A percentile compares a stretch with the other conserved stretches of the same genome.
phyloP scores from a whole-genome alignment of 108 stramenopile species.

The Stephanodiscus minutulus region DNA sequence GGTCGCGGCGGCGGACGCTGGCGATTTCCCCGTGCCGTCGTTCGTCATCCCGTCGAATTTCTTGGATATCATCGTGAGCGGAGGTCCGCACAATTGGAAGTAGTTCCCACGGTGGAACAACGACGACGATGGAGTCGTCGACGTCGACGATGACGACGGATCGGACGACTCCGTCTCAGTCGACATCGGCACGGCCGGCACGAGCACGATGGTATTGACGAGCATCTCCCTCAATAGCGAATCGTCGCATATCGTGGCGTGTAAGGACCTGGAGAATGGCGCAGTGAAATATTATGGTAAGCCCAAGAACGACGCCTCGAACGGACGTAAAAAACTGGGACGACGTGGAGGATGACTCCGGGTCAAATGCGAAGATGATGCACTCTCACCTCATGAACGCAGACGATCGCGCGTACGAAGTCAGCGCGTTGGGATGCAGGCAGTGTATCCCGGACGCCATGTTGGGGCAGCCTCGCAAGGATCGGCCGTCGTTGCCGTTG shows the following conservation, averaged over 20 bases:
- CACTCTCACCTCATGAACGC: constrained; percentile 30
- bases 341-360: no score
- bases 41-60: constrained; percentile 17
- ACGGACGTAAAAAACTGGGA: no score
- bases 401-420: constrained; percentile 42
- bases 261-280: constrained; percentile 35
- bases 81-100: constrained; percentile 70
- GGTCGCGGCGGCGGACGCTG: background rate
- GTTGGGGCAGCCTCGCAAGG: constrained; percentile 38
- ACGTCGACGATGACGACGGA: background rate
- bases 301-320: no score
- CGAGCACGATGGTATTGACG: constrained; percentile 42
- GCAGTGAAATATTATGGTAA: no score
- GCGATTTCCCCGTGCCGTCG: background rate
- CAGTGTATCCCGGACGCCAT: constrained; percentile 49
- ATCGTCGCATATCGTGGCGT: constrained; percentile 45
- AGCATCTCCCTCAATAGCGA: constrained; percentile 41
- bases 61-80: constrained; percentile 44
- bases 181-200: constrained; percentile 28
- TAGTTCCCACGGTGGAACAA: constrained; percentile 52
- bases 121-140: background rate
- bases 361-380: no score
- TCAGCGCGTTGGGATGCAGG: constrained; percentile 44
- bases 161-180: background rate
- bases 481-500: background rate